These are phyloP conservation scores for Leishmania arabica DNA, from an alignment of 208 protist species.

Conservation along the genomic window DNA sequence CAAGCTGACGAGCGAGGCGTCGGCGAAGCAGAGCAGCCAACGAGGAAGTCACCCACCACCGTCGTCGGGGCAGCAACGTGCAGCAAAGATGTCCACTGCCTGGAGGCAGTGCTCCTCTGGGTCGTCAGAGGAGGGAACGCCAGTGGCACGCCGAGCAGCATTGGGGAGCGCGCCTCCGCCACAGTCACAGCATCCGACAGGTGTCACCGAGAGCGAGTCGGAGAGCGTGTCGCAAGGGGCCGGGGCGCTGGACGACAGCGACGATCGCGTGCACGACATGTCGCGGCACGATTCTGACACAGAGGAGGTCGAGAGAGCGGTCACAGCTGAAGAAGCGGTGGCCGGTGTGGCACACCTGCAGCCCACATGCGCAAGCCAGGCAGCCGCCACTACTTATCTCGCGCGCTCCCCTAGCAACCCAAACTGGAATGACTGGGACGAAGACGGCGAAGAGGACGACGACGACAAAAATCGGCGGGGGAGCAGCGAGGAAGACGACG, in stretches of 20 bases:
- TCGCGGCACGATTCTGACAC: not conserved
- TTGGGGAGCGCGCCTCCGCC: not conserved
- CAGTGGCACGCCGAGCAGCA: not conserved
- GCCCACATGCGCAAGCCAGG: not conserved
- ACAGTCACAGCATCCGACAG: not conserved
- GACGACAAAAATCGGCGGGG: constrained; percentile 15
- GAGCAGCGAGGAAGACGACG: not conserved
- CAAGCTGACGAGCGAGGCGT: constrained; percentile 19
- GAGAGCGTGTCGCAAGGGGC: not conserved
- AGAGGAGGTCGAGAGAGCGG: not conserved
- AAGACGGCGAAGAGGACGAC: constrained; percentile 23
- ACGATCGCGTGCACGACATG: constrained; percentile 9
- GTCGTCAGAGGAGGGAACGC: constrained; percentile 5
- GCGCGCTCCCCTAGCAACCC: constrained; percentile 3
- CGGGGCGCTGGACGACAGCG: not conserved
- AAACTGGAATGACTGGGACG: constrained; percentile 39
- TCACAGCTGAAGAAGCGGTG: not conserved
- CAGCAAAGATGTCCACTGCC: not conserved
- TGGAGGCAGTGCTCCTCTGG: not conserved
- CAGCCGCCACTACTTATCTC: not conserved
- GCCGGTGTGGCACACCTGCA: not conserved
- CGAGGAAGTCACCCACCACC: not conserved
- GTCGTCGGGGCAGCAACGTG: not conserved
- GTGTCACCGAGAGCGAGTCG: not conserved
- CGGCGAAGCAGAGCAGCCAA: not conserved